A percentile compares a stretch with the other conserved stretches of the same genome.
Conservation (phyloP, 345 rosid species). For the Eucalyptus polybractea region DNA sequence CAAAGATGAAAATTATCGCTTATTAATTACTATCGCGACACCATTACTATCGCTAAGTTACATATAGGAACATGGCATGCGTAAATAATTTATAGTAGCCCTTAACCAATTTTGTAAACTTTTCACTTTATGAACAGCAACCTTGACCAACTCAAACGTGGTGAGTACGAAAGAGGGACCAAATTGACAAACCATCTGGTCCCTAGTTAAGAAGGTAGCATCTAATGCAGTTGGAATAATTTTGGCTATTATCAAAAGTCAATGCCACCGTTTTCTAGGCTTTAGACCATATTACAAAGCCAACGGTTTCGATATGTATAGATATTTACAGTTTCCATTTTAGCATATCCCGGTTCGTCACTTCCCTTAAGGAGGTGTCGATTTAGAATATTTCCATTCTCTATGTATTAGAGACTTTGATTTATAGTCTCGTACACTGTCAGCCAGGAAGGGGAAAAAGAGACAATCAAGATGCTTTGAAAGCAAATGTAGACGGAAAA, state of each 20-base stretch:
- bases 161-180: too few species aligned
- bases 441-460: not conserved
- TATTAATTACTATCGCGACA: not conserved
- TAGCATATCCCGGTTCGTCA: not conserved
- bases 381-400: not conserved
- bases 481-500: not conserved
- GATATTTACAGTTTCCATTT: not conserved
- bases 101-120: not conserved
- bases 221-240: not conserved
- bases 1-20: not conserved
- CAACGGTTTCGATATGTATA: not conserved
- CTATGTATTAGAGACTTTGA: not conserved
- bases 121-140: not conserved
- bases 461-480: not conserved
- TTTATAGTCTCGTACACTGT: not conserved
- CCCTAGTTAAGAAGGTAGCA: not conserved
- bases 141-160: not conserved
- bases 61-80: fast-evolving
- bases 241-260: not conserved
- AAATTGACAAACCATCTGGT: not conserved
- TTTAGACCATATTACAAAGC: not conserved
- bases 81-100: not conserved
- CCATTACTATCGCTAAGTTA: not conserved
- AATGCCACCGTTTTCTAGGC: not conserved
- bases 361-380: not conserved